A percentile compares a stretch with the other conserved stretches of the same genome.
phyloP scores from a whole-genome alignment of 257 asterid species.

The Solanum sejunctum region DNA sequence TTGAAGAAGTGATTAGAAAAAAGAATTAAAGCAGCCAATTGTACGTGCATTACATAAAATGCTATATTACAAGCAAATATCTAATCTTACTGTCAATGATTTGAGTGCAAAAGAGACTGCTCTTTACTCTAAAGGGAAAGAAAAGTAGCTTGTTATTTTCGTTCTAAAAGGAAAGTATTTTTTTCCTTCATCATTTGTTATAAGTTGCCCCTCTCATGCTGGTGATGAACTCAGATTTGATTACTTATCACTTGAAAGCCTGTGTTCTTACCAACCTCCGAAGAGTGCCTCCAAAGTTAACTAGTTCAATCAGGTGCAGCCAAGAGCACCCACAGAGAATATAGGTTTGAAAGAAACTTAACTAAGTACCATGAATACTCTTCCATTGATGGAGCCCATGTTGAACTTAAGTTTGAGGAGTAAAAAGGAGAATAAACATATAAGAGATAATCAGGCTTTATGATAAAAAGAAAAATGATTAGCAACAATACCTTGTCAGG shows the following conservation, averaged over 20 bases:
- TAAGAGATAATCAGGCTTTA: background rate
- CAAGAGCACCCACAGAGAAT: background rate
- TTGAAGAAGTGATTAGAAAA: background rate
- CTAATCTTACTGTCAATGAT: background rate
- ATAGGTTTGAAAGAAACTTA: background rate
- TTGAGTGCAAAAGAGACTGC: background rate
- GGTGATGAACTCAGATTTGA: background rate
- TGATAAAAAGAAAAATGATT: background rate
- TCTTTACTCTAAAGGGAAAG: background rate
- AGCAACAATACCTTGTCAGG: constrained; percentile 66
- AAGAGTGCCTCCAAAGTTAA: background rate
- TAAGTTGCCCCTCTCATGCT: background rate
- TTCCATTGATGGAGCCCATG: background rate
- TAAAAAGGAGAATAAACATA: background rate
- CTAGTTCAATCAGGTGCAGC: background rate
- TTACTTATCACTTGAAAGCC: background rate
- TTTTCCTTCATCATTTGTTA: background rate
- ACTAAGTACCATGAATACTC: background rate
- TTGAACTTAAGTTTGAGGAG: background rate
- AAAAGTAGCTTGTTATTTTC: background rate
- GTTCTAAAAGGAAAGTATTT: background rate
- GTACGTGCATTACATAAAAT: background rate
- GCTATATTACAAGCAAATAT: background rate
- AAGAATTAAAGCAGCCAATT: background rate
- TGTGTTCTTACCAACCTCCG: background rate